phyloP scores from a whole-genome alignment of 192 early-diverging fungal species.

The Backusella macrospora region DNA sequence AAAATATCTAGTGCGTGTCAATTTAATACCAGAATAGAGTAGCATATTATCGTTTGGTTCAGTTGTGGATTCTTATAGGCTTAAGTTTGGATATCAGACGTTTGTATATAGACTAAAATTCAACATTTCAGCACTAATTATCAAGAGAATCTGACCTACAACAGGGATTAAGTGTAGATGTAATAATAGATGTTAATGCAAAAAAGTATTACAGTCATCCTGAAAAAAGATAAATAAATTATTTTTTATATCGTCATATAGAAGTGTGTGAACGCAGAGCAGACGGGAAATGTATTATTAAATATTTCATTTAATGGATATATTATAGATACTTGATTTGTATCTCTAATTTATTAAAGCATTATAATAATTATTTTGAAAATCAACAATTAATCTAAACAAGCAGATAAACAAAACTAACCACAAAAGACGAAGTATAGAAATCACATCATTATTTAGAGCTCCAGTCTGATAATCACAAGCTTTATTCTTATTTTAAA shows the following conservation, averaged over 20 bases:
- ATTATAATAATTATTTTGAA: background rate
- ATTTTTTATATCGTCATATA: too few relatives aligned
- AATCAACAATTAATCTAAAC: background rate
- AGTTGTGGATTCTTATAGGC: background rate
- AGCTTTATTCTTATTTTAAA: background rate
- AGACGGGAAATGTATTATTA: too few relatives aligned
- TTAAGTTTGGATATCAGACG: background rate
- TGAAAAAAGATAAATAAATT: too few relatives aligned
- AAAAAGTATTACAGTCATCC: too few relatives aligned
- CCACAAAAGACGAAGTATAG: constrained; percentile 6
- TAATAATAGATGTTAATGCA: too few relatives aligned
- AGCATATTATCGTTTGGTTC: background rate
- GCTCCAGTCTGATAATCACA: background rate
- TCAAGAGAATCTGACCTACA: background rate
- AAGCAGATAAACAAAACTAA: constrained; percentile 3
- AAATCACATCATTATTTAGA: background rate
- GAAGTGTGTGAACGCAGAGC: too few relatives aligned
- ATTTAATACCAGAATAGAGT: constrained; percentile 8
- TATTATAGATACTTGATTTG: too few relatives aligned
- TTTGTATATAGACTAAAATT: background rate
- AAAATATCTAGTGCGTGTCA: background rate
- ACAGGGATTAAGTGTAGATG: background rate
- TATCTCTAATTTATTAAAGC: background rate
- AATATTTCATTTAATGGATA: too few relatives aligned
- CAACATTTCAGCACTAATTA: background rate